These are phyloP conservation scores for Monosporascus sp. DNA, from an alignment of 2,329 filamentous ascomycete genomes.

Conservation along the genomic window DNA sequence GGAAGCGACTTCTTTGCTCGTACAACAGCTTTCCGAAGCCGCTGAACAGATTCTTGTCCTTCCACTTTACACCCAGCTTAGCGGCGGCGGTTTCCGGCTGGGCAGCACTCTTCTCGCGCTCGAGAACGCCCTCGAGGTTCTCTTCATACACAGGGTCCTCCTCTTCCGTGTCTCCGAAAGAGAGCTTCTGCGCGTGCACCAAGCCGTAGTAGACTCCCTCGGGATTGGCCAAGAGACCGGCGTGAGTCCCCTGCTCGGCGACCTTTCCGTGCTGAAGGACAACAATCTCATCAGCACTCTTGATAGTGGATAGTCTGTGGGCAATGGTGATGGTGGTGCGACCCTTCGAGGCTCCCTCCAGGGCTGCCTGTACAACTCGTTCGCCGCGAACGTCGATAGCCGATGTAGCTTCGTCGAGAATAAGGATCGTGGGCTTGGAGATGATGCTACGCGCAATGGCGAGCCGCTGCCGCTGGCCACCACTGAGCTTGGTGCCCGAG, in stretches of 20 bases:
- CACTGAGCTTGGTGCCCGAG: conserved; percentile 75
- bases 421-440: conserved; percentile 47
- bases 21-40: conserved; percentile 48
- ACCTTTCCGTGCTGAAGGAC: conserved; percentile 6
- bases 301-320: conserved; percentile 81
- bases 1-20: conserved; percentile 45
- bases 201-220: conserved; percentile 12
- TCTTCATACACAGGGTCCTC: neutral
- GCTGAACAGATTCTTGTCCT: conserved; percentile 31
- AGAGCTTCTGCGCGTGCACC: conserved; percentile 13
- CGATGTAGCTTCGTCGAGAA: conserved; percentile 73
- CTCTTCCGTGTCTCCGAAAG: neutral
- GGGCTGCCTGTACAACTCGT: conserved; percentile 68
- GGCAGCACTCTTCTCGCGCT: neutral
- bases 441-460: conserved; percentile 85
- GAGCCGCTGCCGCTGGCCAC: conserved; percentile 87
- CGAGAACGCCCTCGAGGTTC: no score
- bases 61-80: conserved; percentile 19
- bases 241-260: conserved; percentile 17
- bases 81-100: conserved; percentile 11
- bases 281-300: conserved; percentile 87
- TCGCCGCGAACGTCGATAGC: conserved; percentile 44
- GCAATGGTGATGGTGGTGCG: conserved; percentile 88
- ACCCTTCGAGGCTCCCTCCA: conserved; percentile 74
- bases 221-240: conserved; percentile 2